Conservation (phyloP, 768 basidiomycete species). For the Dentipellis fragilis region DNA sequence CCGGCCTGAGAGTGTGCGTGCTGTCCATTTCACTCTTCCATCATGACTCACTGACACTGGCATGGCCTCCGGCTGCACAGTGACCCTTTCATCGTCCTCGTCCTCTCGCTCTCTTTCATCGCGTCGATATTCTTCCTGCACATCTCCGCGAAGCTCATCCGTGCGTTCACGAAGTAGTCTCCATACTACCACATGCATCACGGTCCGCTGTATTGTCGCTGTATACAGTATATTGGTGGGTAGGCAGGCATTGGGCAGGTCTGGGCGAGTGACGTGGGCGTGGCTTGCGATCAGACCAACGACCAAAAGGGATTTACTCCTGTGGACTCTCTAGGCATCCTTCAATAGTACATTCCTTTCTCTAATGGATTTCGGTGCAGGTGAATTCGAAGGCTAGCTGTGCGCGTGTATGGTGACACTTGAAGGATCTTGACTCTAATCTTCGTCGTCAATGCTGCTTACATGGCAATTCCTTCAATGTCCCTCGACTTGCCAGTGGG, state of each 20-base stretch:
- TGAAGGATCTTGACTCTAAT: no score
- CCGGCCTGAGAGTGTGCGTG: conserved; percentile 92
- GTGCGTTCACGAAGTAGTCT: conserved; percentile 51
- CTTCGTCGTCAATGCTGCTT: not conserved
- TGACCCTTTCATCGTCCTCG: conserved; percentile 93
- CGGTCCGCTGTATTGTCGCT: not conserved
- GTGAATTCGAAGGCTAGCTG: not conserved
- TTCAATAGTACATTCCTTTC: conserved; percentile 1
- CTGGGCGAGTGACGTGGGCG: no score
- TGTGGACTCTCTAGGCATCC: not conserved
- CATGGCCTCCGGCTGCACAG: conserved; percentile 31
- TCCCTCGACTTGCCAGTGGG: no score
- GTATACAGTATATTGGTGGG: not conserved
- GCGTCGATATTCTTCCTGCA: conserved; percentile 98
- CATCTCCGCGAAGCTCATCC: conserved; percentile 90
- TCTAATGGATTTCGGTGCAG: not conserved
- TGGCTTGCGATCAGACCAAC: not conserved
- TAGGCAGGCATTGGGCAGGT: not conserved
- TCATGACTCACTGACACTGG: not conserved
- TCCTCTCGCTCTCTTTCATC: conserved; percentile 93
- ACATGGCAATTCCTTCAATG: no score
- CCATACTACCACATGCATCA: not conserved
- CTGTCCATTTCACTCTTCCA: not conserved
- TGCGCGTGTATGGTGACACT: no score
- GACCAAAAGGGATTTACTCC: not conserved